Conservation (phyloP, 345 rosid genomes). For the Durio zibethinus region DNA sequence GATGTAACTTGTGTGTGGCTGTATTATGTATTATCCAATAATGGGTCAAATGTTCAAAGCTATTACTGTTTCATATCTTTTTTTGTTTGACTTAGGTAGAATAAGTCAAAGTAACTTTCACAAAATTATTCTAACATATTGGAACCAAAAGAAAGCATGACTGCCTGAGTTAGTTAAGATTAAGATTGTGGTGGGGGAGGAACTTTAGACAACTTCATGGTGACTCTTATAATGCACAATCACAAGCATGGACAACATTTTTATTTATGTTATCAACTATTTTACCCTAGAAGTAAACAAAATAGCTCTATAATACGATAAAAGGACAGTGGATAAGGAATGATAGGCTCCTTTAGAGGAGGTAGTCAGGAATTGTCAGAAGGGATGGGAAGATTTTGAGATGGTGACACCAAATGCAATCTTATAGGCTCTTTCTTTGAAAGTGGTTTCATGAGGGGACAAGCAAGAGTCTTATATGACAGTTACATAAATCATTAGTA, state of each 20-base stretch:
- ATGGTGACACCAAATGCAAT: slow-evolving; percentile 9
- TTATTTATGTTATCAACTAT: slow-evolving; percentile 9
- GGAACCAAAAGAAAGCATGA: slow-evolving; percentile 6
- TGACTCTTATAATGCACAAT: slow-evolving; percentile 13
- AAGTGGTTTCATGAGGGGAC: slow-evolving; percentile 26
- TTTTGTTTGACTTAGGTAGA: neutral
- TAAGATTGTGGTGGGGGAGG: neutral
- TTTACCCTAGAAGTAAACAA: slow-evolving; percentile 10
- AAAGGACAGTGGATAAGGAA: neutral
- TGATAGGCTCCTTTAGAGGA: slow-evolving; percentile 8
- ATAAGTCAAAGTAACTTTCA: slow-evolving; percentile 13
- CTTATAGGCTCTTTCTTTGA: slow-evolving; percentile 18
- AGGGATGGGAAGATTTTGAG: slow-evolving; percentile 9
- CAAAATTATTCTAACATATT: neutral
- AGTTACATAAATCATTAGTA: slow-evolving; percentile 23
- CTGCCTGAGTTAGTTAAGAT: neutral
- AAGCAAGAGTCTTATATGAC: slow-evolving; percentile 20
- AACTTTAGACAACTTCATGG: neutral
- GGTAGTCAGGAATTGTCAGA: slow-evolving; percentile 14
- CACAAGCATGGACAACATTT: slow-evolving; percentile 10
- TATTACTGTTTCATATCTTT: neutral
- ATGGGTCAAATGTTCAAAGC: neutral
- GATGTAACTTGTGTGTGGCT: neutral
- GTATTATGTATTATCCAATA: neutral
- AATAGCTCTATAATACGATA: neutral